These are phyloP conservation scores for Aspergillus ruber DNA, from an alignment of 2,329 filamentous ascomycete genomes.

Conservation along the genomic window DNA sequence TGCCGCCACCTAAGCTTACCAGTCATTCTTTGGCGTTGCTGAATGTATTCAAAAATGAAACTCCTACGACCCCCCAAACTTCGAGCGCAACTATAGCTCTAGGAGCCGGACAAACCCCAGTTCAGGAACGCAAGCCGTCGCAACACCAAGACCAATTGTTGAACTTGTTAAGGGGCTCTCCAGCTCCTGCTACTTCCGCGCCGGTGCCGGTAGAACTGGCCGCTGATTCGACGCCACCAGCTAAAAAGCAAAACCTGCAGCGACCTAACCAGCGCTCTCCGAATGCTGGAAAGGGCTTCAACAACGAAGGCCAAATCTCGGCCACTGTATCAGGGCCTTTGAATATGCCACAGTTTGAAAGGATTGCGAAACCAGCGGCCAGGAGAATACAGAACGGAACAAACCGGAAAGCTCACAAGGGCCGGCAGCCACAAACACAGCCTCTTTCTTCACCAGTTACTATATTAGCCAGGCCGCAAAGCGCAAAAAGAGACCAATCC, in stretches of 20 bases:
- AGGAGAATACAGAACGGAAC: slow-evolving; percentile 19
- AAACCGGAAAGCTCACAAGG: slow-evolving; percentile 16
- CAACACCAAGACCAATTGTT: slow-evolving; percentile 34
- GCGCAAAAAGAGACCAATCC: slow-evolving; percentile 21
- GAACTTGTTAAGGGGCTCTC: slow-evolving; percentile 25
- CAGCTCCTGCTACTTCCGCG: slow-evolving; percentile 9
- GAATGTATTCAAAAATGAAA: slow-evolving; percentile 49
- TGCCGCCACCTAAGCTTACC: slow-evolving; percentile 54
- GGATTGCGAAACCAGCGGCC: slow-evolving; percentile 17
- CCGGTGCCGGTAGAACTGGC: slow-evolving; percentile 41
- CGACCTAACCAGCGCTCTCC: slow-evolving; percentile 14
- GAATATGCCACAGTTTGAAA: slow-evolving; percentile 35
- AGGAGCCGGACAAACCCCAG: slow-evolving; percentile 7
- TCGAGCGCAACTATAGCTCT: slow-evolving; percentile 13
- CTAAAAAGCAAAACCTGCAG: slow-evolving; percentile 28
- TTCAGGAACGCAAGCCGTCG: slow-evolving; percentile 19
- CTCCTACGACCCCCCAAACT: slow-evolving; percentile 19
- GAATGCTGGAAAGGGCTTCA: slow-evolving; percentile 10
- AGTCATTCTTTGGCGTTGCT: slow-evolving; percentile 53
- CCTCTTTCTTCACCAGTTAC: slow-evolving; percentile 29
- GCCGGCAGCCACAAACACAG: slow-evolving; percentile 15
- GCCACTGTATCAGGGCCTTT: slow-evolving; percentile 37
- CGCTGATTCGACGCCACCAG: slow-evolving; percentile 35
- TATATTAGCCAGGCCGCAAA: slow-evolving; percentile 31
- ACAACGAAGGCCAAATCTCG: slow-evolving; percentile 20